These are phyloP conservation scores for Schizothecium vesticola DNA, from an alignment of 495 filamentous ascomycete genomes.

Conservation along the genomic window DNA sequence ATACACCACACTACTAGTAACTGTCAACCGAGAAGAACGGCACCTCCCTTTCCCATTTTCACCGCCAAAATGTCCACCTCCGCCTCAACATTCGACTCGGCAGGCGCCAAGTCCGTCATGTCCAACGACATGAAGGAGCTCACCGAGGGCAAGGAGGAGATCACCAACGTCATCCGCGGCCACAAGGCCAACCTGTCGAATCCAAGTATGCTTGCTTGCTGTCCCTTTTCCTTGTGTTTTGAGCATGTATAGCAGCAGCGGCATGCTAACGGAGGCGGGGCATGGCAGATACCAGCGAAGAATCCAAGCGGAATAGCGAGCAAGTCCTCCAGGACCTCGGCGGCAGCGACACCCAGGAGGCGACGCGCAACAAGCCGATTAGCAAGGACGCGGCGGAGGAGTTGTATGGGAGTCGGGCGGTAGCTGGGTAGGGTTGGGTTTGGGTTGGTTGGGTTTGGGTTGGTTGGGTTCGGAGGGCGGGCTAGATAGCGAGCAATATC, in stretches of 20 bases:
- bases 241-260: no score
- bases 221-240: not conserved
- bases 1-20: not conserved
- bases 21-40: no score
- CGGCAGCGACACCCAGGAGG: constrained; percentile 25
- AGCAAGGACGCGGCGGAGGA: constrained; percentile 28
- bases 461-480: no score
- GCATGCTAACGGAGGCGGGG: no score
- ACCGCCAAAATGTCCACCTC: not conserved
- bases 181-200: constrained; percentile 20
- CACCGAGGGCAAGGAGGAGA: constrained; percentile 30
- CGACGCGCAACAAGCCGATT: constrained; percentile 18
- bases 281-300: constrained; percentile 23
- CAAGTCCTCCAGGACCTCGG: constrained; percentile 16
- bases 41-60: no score
- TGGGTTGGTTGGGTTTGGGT: no score
- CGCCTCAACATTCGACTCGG: constrained; percentile 14
- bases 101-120: constrained; percentile 33
- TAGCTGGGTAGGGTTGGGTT: constrained; percentile 13
- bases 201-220: constrained; percentile 6
- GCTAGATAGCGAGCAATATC: not conserved
- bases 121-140: constrained; percentile 40
- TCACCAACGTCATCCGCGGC: constrained; percentile 22
- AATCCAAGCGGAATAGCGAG: constrained; percentile 18
- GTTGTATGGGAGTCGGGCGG: constrained; percentile 30